Conservation (phyloP, 1,284 basidiomycete genomes). For the Pyrrhoderma noxium region DNA sequence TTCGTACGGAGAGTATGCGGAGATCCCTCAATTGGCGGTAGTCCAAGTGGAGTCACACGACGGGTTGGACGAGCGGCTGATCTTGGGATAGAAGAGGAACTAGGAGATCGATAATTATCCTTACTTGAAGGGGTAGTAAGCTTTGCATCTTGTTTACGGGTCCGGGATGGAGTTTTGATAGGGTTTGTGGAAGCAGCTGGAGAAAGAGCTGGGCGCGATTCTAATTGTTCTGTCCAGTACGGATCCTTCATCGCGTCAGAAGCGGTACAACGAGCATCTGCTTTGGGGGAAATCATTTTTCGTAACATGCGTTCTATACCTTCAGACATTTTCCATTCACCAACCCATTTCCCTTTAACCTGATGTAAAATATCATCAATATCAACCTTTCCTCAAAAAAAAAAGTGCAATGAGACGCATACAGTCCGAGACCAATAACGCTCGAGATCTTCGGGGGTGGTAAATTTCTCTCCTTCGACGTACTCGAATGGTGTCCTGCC, state of each 20-base stretch:
- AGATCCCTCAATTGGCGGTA: conserved; percentile 14
- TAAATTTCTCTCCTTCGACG: conserved; percentile 71
- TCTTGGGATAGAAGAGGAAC: background rate
- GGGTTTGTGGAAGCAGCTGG: conserved; percentile 1
- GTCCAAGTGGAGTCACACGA: background rate
- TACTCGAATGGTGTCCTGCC: conserved; percentile 90
- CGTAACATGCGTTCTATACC: conserved; percentile 58
- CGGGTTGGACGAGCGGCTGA: conserved; percentile 2
- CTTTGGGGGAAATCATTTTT: conserved; percentile 72
- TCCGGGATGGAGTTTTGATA: background rate
- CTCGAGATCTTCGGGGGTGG: conserved; percentile 76
- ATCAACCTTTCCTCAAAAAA: background rate
- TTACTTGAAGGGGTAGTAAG: background rate
- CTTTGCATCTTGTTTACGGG: conserved; percentile 6
- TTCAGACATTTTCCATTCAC: conserved; percentile 65
- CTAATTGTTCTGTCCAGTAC: conserved; percentile 46
- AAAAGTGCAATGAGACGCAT: conserved; percentile 20
- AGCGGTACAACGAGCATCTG: conserved; percentile 63
- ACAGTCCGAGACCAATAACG: conserved; percentile 80
- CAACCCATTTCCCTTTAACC: conserved; percentile 81
- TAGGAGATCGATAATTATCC: background rate
- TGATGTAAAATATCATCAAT: conserved; percentile 23
- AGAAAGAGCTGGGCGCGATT: background rate
- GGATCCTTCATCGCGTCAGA: conserved; percentile 54
- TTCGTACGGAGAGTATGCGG: conserved; percentile 3